Conservation (phyloP, 2,329 filamentous ascomycete genomes). For the Emericellopsis cladophorae region DNA sequence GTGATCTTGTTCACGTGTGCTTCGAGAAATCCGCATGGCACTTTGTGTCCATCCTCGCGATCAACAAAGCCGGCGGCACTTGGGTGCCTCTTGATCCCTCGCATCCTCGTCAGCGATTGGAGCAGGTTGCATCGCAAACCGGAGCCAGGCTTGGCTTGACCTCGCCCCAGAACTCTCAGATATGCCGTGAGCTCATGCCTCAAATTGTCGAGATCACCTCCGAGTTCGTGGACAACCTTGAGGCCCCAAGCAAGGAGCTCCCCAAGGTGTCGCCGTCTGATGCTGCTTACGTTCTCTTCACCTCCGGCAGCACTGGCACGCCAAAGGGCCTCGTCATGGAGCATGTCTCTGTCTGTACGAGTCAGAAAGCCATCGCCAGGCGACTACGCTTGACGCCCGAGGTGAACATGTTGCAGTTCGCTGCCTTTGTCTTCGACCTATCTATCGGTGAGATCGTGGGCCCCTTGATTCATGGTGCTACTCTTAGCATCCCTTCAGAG, state of each 20-base stretch:
- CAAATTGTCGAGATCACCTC: background rate
- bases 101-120: background rate
- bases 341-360: constrained; percentile 7
- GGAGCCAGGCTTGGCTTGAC: background rate
- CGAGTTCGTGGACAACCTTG: background rate
- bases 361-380: constrained; percentile 2
- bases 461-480: constrained; percentile 1
- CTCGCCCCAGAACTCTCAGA: background rate
- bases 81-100: constrained; percentile 4
- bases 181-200: background rate
- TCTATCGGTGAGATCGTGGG: constrained; percentile 2
- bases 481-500: background rate
- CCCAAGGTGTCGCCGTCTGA: background rate
- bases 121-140: background rate
- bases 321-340: constrained; percentile 11
- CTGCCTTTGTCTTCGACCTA: constrained; percentile 3
- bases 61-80: constrained; percentile 4
- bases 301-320: constrained; percentile 10
- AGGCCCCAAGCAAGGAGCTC: background rate
- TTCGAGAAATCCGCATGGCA: constrained; percentile 4
- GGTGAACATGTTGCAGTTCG: constrained; percentile 3
- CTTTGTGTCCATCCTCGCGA: constrained; percentile 3
- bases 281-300: constrained; percentile 9
- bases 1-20: constrained; percentile 2
- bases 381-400: constrained; percentile 9